Conservation (phyloP, 768 basidiomycete species). For the Boletus edulis region DNA sequence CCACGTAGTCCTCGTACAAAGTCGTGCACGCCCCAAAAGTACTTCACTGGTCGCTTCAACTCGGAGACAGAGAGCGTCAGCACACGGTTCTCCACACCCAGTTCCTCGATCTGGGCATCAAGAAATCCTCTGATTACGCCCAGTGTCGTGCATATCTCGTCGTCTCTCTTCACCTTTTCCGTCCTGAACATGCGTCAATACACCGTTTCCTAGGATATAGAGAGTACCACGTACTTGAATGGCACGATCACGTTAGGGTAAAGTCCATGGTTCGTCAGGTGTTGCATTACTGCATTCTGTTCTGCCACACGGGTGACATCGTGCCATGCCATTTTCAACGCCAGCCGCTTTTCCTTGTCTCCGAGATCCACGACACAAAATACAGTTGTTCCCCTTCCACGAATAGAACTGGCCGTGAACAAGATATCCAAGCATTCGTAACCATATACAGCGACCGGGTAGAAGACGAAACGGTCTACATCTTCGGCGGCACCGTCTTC, state of each 20-base stretch:
- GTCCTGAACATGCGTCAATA: not conserved
- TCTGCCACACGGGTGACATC: not conserved
- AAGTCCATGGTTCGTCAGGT: not conserved
- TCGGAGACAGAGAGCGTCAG: not conserved
- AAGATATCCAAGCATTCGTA: not conserved
- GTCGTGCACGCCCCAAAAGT: slow-evolving; percentile 2
- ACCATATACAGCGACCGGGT: too few species aligned
- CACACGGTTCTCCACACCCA: not conserved
- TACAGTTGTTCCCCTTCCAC: slow-evolving; percentile 9
- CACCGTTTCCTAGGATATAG: not conserved
- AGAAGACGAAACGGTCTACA: too few species aligned
- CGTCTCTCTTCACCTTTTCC: not conserved
- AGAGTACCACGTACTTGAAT: not conserved
- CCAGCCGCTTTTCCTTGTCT: not conserved
- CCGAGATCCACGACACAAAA: not conserved
- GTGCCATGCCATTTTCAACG: not conserved
- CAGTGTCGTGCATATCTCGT: not conserved
- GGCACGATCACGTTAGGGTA: slow-evolving; percentile 2
- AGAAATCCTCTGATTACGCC: not conserved
- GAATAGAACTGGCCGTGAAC: slow-evolving; percentile 6
- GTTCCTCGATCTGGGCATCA: not conserved
- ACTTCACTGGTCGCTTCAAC: not conserved
- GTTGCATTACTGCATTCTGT: not conserved
- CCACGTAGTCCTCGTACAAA: not conserved
- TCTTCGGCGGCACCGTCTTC: too few species aligned